Evolutionary conservation across 2,329 filamentous ascomycete species (phyloP).

Genomic region (Acrocalymma vagum): DNA sequence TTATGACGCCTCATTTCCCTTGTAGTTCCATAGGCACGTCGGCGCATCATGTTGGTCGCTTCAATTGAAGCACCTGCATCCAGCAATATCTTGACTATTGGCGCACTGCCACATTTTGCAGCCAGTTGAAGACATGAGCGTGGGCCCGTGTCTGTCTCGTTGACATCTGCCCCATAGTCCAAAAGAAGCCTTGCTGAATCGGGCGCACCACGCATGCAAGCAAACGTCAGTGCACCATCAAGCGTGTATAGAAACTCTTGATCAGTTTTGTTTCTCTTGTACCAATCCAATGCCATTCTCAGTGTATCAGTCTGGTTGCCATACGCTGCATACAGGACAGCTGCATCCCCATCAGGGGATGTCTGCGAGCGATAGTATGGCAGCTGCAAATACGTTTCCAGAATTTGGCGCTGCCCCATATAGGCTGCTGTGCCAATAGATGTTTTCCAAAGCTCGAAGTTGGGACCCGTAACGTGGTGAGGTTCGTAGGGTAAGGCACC

Average conservation of each 20-base stretch:
- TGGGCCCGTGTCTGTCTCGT: not conserved
- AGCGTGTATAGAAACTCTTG: not conserved
- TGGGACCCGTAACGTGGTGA: too few species aligned
- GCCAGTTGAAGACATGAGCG: slow-evolving; percentile 4
- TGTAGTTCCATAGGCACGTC: not conserved
- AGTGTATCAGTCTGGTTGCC: not conserved
- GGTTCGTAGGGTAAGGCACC: too few species aligned
- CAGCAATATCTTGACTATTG: slow-evolving; percentile 2
- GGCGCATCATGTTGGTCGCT: not conserved
- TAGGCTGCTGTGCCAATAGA: slow-evolving; percentile 1
- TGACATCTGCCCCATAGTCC: slow-evolving; percentile 1
- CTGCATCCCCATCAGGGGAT: not conserved
- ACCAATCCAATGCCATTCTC: not conserved
- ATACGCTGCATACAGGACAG: not conserved
- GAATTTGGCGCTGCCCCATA: slow-evolving; percentile 1
- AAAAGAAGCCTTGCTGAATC: not conserved
- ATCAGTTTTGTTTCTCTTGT: not conserved
- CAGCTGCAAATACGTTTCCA: not conserved
- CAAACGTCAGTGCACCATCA: not conserved
- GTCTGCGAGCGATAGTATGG: slow-evolving; percentile 1
- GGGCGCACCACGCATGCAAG: not conserved
- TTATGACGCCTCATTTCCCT: not conserved
- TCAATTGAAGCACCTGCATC: slow-evolving; percentile 3
- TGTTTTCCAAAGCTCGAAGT: not conserved
- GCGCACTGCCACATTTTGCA: not conserved